Evolutionary conservation across 768 basidiomycete species (phyloP), one percentile per base, ranked within the genome.

Genomic region (Panus rudis): DNA sequence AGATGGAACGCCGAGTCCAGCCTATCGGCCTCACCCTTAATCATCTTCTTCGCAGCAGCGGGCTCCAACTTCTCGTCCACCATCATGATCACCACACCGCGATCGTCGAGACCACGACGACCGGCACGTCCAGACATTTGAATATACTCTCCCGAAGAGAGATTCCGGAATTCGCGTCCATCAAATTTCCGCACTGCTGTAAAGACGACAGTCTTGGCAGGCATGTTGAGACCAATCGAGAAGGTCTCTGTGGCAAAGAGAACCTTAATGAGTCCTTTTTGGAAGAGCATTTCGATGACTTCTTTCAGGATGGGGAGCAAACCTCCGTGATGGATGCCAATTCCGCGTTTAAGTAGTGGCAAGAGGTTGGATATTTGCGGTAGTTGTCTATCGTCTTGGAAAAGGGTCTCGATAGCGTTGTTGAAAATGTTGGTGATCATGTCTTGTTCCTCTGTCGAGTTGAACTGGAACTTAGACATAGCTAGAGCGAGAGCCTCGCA

Each of bases 61-160:
- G 96, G 93, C 55, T 98, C 96, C 34, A 99, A 72, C 64, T 94
- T 97, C 68, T 98, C 92, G 63, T 98, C 96, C 60, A 87, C 88
- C 96, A 99, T 98, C 91, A 99, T 88, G 55, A 99, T 97, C 40
- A 99, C 96, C 39, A 98, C 91, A 42, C 96, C 96, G n/a, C 96
- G 81, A 48, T 98, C 94, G 61, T 99, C 96, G 46, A 98, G 67
- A 33, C 96, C 96, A 65, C 96, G 81, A 55, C 96, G 84, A 50
- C 96, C 96, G 2, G 96, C 96, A 44, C 96, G 88, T 43, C 96
- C 96, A 0, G 92, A 93, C 96, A 99, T 99, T 58, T 99, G 96
- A 55, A 98, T 96, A 62, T 99, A 99, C 73, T 99, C 96, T 45
- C 96, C 87, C 0, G 84, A 87, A 0, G 91, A 91, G 26, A 99